Conservation (phyloP, 768 basidiomycete genomes). For the Favolaschia claudopus region DNA sequence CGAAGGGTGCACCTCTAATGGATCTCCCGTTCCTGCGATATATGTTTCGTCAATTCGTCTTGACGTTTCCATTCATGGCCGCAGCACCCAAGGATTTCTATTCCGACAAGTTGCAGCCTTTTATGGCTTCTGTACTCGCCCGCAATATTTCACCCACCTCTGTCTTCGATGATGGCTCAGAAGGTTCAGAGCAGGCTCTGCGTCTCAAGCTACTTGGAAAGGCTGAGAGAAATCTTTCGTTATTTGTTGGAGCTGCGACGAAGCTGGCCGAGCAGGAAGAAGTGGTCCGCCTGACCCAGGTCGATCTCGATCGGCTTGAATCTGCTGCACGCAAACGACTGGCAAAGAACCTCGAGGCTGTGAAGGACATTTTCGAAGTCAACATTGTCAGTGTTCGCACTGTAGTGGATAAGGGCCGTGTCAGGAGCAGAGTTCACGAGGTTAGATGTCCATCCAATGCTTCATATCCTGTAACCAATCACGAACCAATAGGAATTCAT, state of each 20-base stretch:
- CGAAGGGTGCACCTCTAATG: constrained; percentile 59
- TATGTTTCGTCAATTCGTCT: constrained; percentile 90
- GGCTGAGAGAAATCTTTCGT: constrained; percentile 82
- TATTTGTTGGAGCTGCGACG: constrained; percentile 83
- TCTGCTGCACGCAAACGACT: constrained; percentile 69
- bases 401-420: constrained; percentile 82
- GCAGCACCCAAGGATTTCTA: constrained; percentile 92
- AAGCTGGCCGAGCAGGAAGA: constrained; percentile 88
- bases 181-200: constrained; percentile 63
- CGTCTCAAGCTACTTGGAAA: constrained; percentile 76
- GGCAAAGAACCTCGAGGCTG: constrained; percentile 50
- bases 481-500: constrained; percentile 82
- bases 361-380: constrained; percentile 77
- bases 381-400: constrained; percentile 91
- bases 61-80: constrained; percentile 95
- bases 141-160: constrained; percentile 76
- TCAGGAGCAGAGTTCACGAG: constrained; percentile 88
- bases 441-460: constrained; percentile 60
- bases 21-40: constrained; percentile 91
- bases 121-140: constrained; percentile 81
- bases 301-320: constrained; percentile 84
- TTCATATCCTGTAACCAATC: constrained; percentile 12
- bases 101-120: constrained; percentile 93
- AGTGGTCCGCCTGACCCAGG: constrained; percentile 87
- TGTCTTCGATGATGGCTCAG: constrained; percentile 61